phyloP scores from a whole-genome alignment of 169 alveolate species.

The Plasmodium cynomolgi region DNA sequence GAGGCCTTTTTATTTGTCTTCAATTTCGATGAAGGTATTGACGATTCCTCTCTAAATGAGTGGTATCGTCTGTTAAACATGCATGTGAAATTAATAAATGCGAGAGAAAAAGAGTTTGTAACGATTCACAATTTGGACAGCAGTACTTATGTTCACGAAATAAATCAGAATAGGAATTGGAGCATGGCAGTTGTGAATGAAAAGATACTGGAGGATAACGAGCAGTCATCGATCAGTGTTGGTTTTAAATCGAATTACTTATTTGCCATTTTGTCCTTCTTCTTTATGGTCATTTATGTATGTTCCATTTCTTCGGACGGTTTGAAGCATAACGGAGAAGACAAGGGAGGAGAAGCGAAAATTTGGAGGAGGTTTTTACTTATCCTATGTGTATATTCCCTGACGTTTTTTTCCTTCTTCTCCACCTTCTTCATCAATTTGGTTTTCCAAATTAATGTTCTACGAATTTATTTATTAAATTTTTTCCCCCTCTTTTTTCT shows the following conservation, averaged over 20 bases:
- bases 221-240: neutral
- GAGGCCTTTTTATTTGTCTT: conserved; percentile 54
- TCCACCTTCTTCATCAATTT: conserved; percentile 35
- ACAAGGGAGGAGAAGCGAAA: neutral
- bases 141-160: neutral
- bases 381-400: neutral
- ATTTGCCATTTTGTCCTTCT: conserved; percentile 24
- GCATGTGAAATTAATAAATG: conserved; percentile 14
- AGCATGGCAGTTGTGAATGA: conserved; percentile 17
- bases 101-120: neutral
- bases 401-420: conserved; percentile 38
- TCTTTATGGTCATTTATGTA: conserved; percentile 27
- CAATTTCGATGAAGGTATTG: conserved; percentile 22
- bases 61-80: conserved; percentile 37
- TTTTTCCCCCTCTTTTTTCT: conserved; percentile 32
- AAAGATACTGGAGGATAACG: conserved; percentile 24
- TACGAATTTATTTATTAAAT: conserved; percentile 31
- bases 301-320: neutral
- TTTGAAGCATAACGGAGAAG: neutral
- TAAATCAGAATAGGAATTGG: neutral
- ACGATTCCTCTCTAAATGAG: conserved; percentile 8
- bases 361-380: neutral
- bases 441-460: neutral
- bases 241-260: conserved; percentile 39
- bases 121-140: conserved; percentile 11